These are phyloP conservation scores for Raphidocelis subcapitata DNA, from an alignment of 139 green algal species.

Conservation along the genomic window DNA sequence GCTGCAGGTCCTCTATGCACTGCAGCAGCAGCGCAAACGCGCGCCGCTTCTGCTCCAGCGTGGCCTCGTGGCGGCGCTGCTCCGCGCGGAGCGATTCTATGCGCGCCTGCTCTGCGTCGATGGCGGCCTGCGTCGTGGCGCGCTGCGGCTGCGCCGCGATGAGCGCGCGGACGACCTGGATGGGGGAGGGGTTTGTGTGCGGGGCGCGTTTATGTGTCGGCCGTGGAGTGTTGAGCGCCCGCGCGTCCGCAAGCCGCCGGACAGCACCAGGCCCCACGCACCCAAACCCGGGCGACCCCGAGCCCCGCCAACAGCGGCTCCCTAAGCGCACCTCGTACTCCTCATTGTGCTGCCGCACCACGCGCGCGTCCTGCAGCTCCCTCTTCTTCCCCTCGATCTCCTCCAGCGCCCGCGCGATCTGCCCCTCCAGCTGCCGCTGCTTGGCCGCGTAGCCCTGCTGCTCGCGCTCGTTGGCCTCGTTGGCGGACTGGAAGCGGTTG, in stretches of 20 bases:
- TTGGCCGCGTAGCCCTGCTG: constrained; percentile 42
- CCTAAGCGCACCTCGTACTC: constrained; percentile 64
- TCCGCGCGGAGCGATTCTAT: background rate
- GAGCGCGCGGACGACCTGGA: constrained; percentile 1
- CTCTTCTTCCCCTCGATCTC: constrained; percentile 49
- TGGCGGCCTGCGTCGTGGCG: constrained; percentile 33
- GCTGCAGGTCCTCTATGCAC: constrained; percentile 51
- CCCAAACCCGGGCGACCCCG: too few relatives aligned
- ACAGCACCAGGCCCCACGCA: too few relatives aligned
- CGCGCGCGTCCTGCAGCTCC: constrained; percentile 43
- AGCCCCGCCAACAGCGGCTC: too few relatives aligned
- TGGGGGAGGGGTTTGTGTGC: too few relatives aligned
- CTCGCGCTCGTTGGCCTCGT: constrained; percentile 44
- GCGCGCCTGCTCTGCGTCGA: constrained; percentile 24
- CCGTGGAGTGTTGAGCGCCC: too few relatives aligned
- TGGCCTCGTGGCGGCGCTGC: background rate
- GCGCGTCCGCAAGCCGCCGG: too few relatives aligned
- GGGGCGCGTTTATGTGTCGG: too few relatives aligned
- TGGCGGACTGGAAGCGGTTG: constrained; percentile 26
- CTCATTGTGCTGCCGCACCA: constrained; percentile 55
- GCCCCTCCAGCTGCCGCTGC: constrained; percentile 43
- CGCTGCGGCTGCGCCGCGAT: constrained; percentile 42
- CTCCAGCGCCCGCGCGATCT: constrained; percentile 37
- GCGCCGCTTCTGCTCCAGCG: constrained; percentile 34
- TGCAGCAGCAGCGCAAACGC: constrained; percentile 65